Conservation (phyloP, 2,329 filamentous ascomycete genomes). For the Sporothrix brasiliensis region DNA sequence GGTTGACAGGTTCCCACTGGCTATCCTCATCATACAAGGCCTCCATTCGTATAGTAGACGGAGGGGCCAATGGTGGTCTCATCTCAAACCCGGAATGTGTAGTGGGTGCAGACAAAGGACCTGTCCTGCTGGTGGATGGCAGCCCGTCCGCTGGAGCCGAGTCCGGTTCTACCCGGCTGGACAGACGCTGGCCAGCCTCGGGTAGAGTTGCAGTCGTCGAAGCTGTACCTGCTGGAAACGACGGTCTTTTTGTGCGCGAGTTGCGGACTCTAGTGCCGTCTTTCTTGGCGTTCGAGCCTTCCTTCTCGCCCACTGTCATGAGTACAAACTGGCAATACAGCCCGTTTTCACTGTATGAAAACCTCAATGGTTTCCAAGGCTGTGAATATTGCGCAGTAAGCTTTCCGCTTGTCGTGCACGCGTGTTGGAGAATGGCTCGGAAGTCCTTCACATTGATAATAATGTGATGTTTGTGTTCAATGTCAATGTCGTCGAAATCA, state of each 20-base stretch:
- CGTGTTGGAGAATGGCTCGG: slow-evolving; percentile 75
- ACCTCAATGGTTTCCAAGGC: slow-evolving; percentile 71
- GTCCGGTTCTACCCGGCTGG: slow-evolving; percentile 21
- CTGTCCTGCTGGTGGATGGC: background rate
- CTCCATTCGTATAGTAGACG: slow-evolving; percentile 63
- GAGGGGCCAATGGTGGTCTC: slow-evolving; percentile 44
- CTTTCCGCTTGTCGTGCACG: slow-evolving; percentile 67
- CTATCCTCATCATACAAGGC: slow-evolving; percentile 71
- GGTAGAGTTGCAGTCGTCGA: background rate
- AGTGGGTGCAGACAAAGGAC: slow-evolving; percentile 42
- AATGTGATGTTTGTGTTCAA: slow-evolving; percentile 76
- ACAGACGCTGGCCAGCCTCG: slow-evolving; percentile 22
- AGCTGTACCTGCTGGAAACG: background rate
- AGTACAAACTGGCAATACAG: slow-evolving; percentile 76
- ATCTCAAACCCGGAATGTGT: slow-evolving; percentile 44
- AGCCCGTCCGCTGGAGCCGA: slow-evolving; percentile 33
- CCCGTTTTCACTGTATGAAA: slow-evolving; percentile 69
- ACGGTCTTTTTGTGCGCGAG: background rate
- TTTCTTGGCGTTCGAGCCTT: slow-evolving; percentile 45
- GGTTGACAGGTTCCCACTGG: slow-evolving; percentile 70
- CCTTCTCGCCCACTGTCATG: slow-evolving; percentile 74
- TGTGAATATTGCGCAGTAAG: slow-evolving; percentile 71
- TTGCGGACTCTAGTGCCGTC: slow-evolving; percentile 29
- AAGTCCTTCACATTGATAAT: slow-evolving; percentile 84
- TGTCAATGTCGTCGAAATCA: slow-evolving; percentile 74